Conservation (phyloP, 139 green algal genomes). For the Micractinium sp. region DNA sequence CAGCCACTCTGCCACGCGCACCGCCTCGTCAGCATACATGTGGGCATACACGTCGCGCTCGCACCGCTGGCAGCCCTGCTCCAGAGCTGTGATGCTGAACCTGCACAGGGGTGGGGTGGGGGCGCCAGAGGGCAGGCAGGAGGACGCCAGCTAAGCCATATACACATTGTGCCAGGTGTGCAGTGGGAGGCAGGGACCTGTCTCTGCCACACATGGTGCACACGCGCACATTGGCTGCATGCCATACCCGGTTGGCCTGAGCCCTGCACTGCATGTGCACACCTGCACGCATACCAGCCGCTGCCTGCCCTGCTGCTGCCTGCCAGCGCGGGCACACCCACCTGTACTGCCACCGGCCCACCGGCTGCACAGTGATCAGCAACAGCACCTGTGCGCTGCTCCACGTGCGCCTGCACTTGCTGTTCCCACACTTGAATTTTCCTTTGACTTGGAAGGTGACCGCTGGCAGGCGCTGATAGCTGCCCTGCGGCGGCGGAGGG, state of each 20-base stretch:
- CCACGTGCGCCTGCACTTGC: not conserved
- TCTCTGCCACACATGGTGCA: no score
- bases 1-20: constrained; percentile 3
- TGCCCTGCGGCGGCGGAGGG: not conserved
- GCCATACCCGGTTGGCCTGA: no score
- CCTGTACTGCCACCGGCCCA: not conserved
- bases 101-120: not conserved
- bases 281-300: not conserved
- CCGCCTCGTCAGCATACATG: not conserved
- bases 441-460: not conserved
- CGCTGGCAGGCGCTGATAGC: not conserved
- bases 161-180: no score
- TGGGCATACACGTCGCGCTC: not conserved
- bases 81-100: constrained; percentile 16
- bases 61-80: constrained; percentile 17
- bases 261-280: no score
- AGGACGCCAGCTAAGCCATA: not conserved
- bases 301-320: not conserved
- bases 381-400: not conserved
- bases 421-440: constrained; percentile 5
- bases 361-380: not conserved
- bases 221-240: no score
- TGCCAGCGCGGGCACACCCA: not conserved
- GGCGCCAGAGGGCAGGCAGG: not conserved
- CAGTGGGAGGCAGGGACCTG: not conserved